A percentile compares a stretch with the other conserved stretches of the same genome.
Conservation (phyloP, 306 rosid species). For the Prunus salicina region DNA sequence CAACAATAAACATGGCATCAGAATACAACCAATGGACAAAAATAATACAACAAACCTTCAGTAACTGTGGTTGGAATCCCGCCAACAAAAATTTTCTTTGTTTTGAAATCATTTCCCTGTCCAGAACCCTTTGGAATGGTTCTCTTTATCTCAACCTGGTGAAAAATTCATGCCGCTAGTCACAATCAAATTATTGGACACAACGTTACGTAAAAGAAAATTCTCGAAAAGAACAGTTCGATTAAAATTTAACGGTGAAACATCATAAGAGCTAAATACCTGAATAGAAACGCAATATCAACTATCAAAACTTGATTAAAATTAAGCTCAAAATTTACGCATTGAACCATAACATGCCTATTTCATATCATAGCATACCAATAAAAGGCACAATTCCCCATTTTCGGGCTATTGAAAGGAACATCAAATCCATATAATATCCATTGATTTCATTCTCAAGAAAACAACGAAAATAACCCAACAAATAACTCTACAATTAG, state of each 20-base stretch:
- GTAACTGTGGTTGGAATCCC: conserved; percentile 62
- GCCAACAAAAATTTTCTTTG: conserved; percentile 77
- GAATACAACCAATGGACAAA: neutral
- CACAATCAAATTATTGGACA: neutral
- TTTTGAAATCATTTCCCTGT: conserved; percentile 61
- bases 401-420: neutral
- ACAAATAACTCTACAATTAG: neutral
- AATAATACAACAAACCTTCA: conserved; percentile 45
- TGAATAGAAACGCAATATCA: neutral
- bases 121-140: conserved; percentile 75
- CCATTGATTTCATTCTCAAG: neutral
- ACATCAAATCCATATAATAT: neutral
- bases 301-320: neutral
- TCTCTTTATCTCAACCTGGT: conserved; percentile 80
- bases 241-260: neutral
- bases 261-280: neutral
- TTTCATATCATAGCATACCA: neutral
- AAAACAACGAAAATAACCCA: neutral
- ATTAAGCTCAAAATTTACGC: neutral
- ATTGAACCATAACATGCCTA: neutral
- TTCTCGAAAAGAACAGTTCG: neutral
- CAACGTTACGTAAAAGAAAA: neutral
- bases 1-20: neutral
- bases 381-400: neutral
- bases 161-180: neutral